Evolutionary conservation across 2,329 filamentous ascomycete species (phyloP), one percentile per base, ranked within the genome.

Genomic region (Ophiocordyceps unilateralis): DNA sequence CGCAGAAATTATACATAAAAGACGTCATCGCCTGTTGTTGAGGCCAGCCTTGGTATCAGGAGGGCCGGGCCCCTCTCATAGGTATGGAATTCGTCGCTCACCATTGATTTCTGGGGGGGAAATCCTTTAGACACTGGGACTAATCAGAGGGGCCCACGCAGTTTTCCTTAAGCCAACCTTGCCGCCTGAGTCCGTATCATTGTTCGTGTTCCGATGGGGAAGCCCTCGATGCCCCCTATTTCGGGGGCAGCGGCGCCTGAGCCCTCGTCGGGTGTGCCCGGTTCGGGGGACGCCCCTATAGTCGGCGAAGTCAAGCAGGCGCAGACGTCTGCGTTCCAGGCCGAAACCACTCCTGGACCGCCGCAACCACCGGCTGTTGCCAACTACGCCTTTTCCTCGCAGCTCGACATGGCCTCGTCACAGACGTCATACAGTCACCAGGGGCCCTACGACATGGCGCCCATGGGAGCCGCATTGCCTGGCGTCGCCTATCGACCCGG

Each of bases 391-490:
- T 68, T 66, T 48, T 55, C 60, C 17, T 53, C 57, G 24, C 67
- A 69, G 44, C 57, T 64, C 48, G 63, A 67, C 43, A 65, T 68
- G 60, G 48, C 57, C 41, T 54, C 57, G 39, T 53, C 57, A 32
- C 47, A 51, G 17, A 47, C 46, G 28, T 42, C 50, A 5, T 49
- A 45, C 1, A 43, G 44, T 26, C 50, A 52, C 14, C 50, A 51
- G 40, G 60, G 49, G 5, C 55, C 61, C 8, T 74, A 68, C 54
- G 69, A 67, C 49, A 70, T 73, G 68, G 55, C 50, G 19, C 48
- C 57, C 15, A 63, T 74, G 60, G 56, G 57, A 24, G 63, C 58
- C 47, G 54, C 65, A 41, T 56, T 73, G 24, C 69, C 69, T 0
- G 59, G 62, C 28, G 46, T 55, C 21, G 53, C 51, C 7, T 69